A percentile compares a stretch with the other conserved stretches of the same genome.
Evolutionary conservation across 78 protist species (phyloP).

Genomic region (Dictyostelium capitatum): DNA sequence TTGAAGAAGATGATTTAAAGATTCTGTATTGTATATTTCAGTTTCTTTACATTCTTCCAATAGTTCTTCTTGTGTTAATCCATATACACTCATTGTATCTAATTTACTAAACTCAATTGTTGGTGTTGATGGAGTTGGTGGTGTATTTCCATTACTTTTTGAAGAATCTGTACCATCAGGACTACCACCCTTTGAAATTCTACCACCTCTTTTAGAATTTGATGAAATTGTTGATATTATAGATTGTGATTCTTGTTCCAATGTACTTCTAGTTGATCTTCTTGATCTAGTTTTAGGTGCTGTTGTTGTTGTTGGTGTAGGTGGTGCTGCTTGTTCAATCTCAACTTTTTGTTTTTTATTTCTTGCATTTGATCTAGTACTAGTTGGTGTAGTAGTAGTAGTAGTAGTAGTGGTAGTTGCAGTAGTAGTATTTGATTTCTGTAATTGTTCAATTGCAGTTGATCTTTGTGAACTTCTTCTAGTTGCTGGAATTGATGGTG

Average conservation of each 20-base stretch:
- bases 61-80: conserved; percentile 38
- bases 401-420: not conserved
- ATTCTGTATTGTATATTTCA: conserved; percentile 40
- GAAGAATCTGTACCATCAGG: not conserved
- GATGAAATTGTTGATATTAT: not conserved
- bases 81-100: not conserved
- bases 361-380: not conserved
- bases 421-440: conserved; percentile 14
- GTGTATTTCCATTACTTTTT: not conserved
- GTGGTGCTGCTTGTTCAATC: not conserved
- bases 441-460: conserved; percentile 31
- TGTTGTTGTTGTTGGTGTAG: not conserved
- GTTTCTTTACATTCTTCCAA: conserved; percentile 52
- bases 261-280: not conserved
- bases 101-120: not conserved
- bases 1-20: conserved; percentile 30
- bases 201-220: not conserved
- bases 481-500: conserved; percentile 3
- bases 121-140: conserved; percentile 44
- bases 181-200: not conserved
- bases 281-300: not conserved
- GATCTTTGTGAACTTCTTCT: conserved; percentile 8
- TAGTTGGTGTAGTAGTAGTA: not conserved
- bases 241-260: not conserved
- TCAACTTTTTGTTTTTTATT: conserved; percentile 13